Base-by-base conservation (phyloP, 352 stramenopile species). In the Globisporangium megalacanthum region DNA sequence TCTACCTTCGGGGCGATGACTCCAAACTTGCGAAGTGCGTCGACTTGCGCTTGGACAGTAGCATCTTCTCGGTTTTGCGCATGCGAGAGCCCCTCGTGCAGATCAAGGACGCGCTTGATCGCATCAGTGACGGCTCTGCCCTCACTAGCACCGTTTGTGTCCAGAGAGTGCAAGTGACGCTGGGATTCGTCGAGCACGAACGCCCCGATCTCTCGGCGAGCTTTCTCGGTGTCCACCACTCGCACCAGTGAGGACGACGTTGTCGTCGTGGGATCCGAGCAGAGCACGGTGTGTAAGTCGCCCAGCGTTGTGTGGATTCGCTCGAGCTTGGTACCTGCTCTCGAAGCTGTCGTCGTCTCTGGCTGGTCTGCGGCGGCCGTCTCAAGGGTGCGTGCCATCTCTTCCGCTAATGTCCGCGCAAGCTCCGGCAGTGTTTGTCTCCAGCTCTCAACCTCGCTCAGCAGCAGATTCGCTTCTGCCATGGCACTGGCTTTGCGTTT, bases 41-140 rank as follows among this genome's bases (percentile, higher is more conserved):
- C 36, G 7, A 82, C 19, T 20, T 68, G 57, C 2, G 44, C 68
- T 4, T 67, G 47, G 2, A 86, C 41, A 0, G 53, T 56, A 17
- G 84, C 72, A 31, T 87, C 76, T 52, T 86, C 75, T 39, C 72
- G 72, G 51, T 88, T 88, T 29, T 87, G 72, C 29, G 68, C 59
- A 17, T 67, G 72, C 22, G 73, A 66, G 7, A 81, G 61, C 0
- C 64, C 47, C 4, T 82, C 69, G 22, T 77, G 72, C 2, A 86
- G 55, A 31, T 63, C 54, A 9, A 86, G 54, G 3, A 89, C 36
- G 7, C 54, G 50, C 11, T 69, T 45, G 39, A 79, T 53, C 8
- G 39, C 42, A 6, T 56, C 66, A 5, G 51, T 39, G 6, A 22
- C 35, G 35, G 29, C 17, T 7, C 49, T 50, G 1, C 45, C 29